Conservation (phyloP, 202 grass and related monocot genomes). For the Musa balbisiana region DNA sequence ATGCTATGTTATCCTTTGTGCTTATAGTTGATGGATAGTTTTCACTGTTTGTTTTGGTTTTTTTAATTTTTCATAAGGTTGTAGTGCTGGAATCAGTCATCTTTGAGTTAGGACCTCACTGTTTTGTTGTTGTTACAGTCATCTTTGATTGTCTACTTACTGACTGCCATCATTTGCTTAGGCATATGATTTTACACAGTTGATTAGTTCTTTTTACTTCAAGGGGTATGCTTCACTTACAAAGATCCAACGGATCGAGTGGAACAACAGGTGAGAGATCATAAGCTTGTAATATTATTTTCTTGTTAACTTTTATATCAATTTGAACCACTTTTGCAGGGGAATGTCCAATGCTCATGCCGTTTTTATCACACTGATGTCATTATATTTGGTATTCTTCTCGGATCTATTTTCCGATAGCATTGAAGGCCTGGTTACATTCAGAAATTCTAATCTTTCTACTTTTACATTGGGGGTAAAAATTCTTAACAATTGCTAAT, state of each 20-base stretch:
- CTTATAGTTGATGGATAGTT: not conserved
- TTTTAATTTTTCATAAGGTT: not conserved
- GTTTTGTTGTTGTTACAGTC: not conserved
- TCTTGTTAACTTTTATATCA: constrained; percentile 4
- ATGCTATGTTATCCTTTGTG: not conserved
- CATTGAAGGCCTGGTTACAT: constrained; percentile 59
- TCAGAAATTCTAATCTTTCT: constrained; percentile 67
- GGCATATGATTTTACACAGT: constrained; percentile 64
- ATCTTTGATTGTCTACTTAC: constrained; percentile 10
- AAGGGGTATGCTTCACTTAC: constrained; percentile 89
- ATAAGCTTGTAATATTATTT: constrained; percentile 11
- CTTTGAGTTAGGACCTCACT: too few species aligned
- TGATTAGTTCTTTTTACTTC: constrained; percentile 79
- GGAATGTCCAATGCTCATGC: constrained; percentile 94
- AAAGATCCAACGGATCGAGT: constrained; percentile 87
- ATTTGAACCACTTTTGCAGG: constrained; percentile 37
- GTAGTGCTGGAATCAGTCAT: not conserved
- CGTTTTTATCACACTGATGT: constrained; percentile 83
- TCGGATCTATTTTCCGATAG: constrained; percentile 80
- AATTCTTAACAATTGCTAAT: constrained; percentile 6
- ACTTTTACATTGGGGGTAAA: constrained; percentile 84
- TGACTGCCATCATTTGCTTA: constrained; percentile 26
- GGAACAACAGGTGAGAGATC: constrained; percentile 79
- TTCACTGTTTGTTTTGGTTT: not conserved
- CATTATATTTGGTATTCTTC: constrained; percentile 91